A percentile compares a stretch with the other conserved stretches of the same genome.
Evolutionary conservation across 2,329 filamentous ascomycete species (phyloP).

Genomic region (Knufia petricola): DNA sequence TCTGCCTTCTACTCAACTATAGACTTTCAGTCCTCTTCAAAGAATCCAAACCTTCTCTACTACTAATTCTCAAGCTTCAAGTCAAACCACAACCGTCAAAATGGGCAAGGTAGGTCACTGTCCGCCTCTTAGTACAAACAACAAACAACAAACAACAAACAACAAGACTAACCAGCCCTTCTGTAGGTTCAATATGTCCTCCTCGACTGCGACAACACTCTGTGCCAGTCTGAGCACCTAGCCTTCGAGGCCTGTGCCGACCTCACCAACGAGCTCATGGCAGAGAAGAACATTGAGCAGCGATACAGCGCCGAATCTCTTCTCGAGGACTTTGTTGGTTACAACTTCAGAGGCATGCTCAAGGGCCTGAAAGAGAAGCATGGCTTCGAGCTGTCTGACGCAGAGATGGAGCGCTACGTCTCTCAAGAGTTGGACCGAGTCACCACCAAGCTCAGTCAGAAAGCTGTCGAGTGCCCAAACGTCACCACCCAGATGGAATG

Average conservation of each 20-base stretch:
- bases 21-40: neutral
- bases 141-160: neutral
- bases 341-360: slow-evolving; percentile 82
- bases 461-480: slow-evolving; percentile 59
- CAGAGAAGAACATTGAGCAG: slow-evolving; percentile 52
- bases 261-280: slow-evolving; percentile 79
- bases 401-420: slow-evolving; percentile 69
- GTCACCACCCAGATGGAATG: slow-evolving; percentile 60
- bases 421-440: slow-evolving; percentile 71
- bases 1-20: neutral
- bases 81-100: slow-evolving; percentile 5
- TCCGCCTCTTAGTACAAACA: neutral
- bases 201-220: slow-evolving; percentile 77
- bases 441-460: slow-evolving; percentile 66
- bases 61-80: neutral
- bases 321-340: slow-evolving; percentile 80
- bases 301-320: slow-evolving; percentile 72
- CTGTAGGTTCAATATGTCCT: slow-evolving; percentile 58
- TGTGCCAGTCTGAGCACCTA: slow-evolving; percentile 82
- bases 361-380: slow-evolving; percentile 65
- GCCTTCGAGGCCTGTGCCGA: slow-evolving; percentile 89
- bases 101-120: slow-evolving; percentile 9
- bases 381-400: slow-evolving; percentile 58
- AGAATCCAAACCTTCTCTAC: neutral
- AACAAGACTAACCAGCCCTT: neutral